Evolutionary conservation across 169 alveolate genomes (phyloP), one percentile per base, ranked within the genome.

Genomic region (Cardiosporidium cionae): DNA sequence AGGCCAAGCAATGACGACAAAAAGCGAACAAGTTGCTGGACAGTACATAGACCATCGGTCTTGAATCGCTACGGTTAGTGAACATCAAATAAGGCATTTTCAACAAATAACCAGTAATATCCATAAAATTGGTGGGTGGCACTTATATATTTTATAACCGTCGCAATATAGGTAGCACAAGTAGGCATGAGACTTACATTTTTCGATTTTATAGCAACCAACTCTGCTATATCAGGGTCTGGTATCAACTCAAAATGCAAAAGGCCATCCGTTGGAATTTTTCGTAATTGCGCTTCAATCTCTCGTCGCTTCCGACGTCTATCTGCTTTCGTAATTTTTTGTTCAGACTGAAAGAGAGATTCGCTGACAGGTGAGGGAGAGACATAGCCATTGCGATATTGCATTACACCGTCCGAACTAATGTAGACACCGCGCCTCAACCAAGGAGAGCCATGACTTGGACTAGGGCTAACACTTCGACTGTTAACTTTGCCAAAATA

Each of bases 231-330:
- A 68, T 32, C 33, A 34, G 74, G 74, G 28, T 74, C 81, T 7
- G 81, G 76, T 0, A 74, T 29, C 9, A 74, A 66, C 29, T 74
- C 74, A 22, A 74, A 74, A 37, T 64, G 80, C 16, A 74, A 67
- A 0, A 35, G 9, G 31, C 73, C 73, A 3, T 53, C 72, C 2
- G 78, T 23, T 2, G 72, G 25, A 6, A 27, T n/a, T 23, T 35
- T 27, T 7, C 72, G 3, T 44, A 29, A 32, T 25, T 63, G 71
- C 22, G 23, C 58, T 25, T 63, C 72, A 32, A 71, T 2, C 25
- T 32, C 65, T 67, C 64, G 64, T 52, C 58, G 34, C 72, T 65
- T 62, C 35, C 71, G 79, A 23, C 62, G 73, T 65, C 29, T 52
- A 23, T 37, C 63, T 58, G 52, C 63, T 22, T 62, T 29, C 52